These are phyloP conservation scores for Candida maesae DNA, from an alignment of 805 yeast species.

Conservation along the genomic window DNA sequence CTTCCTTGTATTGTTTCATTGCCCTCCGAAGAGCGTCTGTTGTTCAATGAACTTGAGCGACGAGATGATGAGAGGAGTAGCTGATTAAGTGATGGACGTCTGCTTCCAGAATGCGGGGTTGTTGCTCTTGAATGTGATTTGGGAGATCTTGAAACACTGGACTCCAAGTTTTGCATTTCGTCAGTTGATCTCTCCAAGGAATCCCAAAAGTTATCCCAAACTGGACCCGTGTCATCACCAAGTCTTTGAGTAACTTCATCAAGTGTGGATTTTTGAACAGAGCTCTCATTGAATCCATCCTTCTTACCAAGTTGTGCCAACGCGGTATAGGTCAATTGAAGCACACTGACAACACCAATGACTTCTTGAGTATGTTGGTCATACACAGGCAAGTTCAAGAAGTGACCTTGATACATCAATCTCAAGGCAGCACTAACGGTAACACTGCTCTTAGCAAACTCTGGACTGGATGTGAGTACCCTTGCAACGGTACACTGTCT, in stretches of 20 bases:
- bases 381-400: slow-evolving; percentile 40
- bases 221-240: slow-evolving; percentile 22
- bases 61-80: slow-evolving; percentile 18
- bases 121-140: slow-evolving; percentile 21
- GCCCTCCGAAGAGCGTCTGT: slow-evolving; percentile 13
- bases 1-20: slow-evolving; percentile 6
- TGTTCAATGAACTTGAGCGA: slow-evolving; percentile 15
- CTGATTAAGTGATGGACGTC: slow-evolving; percentile 22
- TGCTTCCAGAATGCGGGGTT: slow-evolving; percentile 18
- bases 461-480: slow-evolving; percentile 44
- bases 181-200: slow-evolving; percentile 29
- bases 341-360: slow-evolving; percentile 41
- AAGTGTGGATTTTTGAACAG: slow-evolving; percentile 18
- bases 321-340: slow-evolving; percentile 41
- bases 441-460: slow-evolving; percentile 37
- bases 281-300: slow-evolving; percentile 21
- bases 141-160: slow-evolving; percentile 24
- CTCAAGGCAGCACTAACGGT: slow-evolving; percentile 42
- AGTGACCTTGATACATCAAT: slow-evolving; percentile 45
- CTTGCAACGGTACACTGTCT: slow-evolving; percentile 36
- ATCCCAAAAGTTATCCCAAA: slow-evolving; percentile 33
- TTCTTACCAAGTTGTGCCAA: slow-evolving; percentile 32
- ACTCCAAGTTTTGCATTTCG: slow-evolving; percentile 26
- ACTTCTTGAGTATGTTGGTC: slow-evolving; percentile 26
- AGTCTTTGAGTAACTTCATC: slow-evolving; percentile 24